Percentiles rank a stretch among this genome's conserved stretches.
Conservation (phyloP, 169 alveolate genomes). For the Plasmodium knowlesi region DNA sequence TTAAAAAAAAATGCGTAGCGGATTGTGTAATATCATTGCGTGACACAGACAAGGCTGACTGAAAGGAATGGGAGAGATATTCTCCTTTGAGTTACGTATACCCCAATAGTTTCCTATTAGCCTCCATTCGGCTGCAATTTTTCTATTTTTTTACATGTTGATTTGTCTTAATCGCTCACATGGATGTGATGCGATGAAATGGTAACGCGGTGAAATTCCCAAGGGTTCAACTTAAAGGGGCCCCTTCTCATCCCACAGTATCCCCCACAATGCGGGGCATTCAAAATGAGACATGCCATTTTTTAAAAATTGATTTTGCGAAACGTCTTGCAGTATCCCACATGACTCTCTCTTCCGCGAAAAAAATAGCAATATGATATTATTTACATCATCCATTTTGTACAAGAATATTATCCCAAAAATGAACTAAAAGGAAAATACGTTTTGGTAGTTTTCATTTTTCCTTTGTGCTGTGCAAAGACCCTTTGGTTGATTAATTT, state of each 20-base stretch:
- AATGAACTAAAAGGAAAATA: neutral
- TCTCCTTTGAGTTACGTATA: neutral
- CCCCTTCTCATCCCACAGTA: neutral
- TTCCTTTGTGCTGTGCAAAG: neutral
- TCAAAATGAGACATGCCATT: neutral
- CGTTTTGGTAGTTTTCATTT: neutral
- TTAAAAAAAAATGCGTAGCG: neutral
- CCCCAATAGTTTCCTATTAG: neutral
- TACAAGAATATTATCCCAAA: neutral
- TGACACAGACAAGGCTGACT: neutral
- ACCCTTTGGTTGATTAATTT: neutral
- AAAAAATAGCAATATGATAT: neutral
- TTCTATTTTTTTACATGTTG: neutral
- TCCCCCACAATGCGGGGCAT: neutral
- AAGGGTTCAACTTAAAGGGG: neutral
- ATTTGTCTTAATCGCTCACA: neutral
- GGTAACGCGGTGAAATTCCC: neutral
- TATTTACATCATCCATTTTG: neutral
- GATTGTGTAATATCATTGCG: neutral
- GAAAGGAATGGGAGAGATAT: neutral
- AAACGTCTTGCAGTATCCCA: neutral
- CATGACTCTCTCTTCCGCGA: too few species aligned
- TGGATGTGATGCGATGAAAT: neutral
- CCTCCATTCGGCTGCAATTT: neutral
- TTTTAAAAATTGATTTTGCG: neutral